phyloP scores from a whole-genome alignment of 768 basidiomycete species.

The Peribolospora kevripleyi region DNA sequence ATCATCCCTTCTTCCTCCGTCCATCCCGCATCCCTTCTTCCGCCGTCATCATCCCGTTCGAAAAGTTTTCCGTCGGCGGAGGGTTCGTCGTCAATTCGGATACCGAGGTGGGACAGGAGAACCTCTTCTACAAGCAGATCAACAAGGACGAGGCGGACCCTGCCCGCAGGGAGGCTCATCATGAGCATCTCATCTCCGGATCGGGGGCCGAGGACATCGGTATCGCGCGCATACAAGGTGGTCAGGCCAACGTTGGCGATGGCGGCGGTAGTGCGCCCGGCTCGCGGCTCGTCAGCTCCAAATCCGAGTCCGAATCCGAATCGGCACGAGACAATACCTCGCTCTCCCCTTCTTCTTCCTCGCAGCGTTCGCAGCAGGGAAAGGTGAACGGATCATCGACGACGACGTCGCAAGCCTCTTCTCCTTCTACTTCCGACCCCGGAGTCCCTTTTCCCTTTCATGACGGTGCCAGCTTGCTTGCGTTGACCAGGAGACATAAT shows the following conservation, averaged over 20 bases:
- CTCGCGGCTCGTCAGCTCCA: no score
- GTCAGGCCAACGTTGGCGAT: no score
- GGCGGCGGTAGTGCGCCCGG: no score
- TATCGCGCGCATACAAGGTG: no score
- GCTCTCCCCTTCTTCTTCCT: no score
- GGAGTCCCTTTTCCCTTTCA: slow-evolving; percentile 45
- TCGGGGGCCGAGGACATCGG: no score
- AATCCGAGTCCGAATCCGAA: no score
- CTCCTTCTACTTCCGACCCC: no score
- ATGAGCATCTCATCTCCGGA: background rate
- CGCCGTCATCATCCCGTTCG: background rate
- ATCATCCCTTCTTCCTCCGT: slow-evolving; percentile 6
- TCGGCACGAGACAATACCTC: no score
- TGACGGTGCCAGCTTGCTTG: slow-evolving; percentile 47
- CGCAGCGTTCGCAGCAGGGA: no score
- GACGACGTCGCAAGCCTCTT: no score
- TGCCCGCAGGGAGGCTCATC: slow-evolving; percentile 29
- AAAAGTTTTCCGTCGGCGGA: slow-evolving; percentile 43
- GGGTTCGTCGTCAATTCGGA: slow-evolving; percentile 64
- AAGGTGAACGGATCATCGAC: no score
- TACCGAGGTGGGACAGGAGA: slow-evolving; percentile 37
- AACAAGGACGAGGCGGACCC: slow-evolving; percentile 58
- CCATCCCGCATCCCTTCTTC: slow-evolving; percentile 5
- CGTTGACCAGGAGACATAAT: slow-evolving; percentile 54
- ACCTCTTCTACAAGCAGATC: slow-evolving; percentile 78